These are phyloP conservation scores for Penicillium robsamsonii DNA, from an alignment of 495 filamentous ascomycete genomes.

Conservation along the genomic window DNA sequence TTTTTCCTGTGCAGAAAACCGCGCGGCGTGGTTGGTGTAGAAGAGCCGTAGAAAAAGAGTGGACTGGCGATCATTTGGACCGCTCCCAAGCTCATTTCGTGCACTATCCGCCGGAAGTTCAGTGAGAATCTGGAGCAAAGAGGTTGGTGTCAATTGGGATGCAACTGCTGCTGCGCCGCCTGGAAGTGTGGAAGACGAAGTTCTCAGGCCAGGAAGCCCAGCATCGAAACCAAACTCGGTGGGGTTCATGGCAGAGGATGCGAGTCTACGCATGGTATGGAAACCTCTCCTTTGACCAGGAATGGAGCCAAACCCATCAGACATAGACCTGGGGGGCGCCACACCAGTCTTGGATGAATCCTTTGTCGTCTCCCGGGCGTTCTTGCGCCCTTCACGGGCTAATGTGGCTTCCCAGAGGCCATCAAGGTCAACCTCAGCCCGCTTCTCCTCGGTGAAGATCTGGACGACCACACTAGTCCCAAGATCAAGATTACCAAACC, in stretches of 20 bases:
- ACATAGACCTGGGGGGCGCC: slow-evolving; percentile 18
- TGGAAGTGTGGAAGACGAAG: not conserved
- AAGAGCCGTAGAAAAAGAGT: slow-evolving; percentile 52
- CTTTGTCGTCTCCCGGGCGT: slow-evolving; percentile 19
- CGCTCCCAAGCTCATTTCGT: slow-evolving; percentile 38
- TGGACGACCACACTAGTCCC: slow-evolving; percentile 78
- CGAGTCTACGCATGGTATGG: slow-evolving; percentile 20
- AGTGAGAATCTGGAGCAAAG: slow-evolving; percentile 39
- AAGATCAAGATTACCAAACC: slow-evolving; percentile 64
- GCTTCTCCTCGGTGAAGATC: slow-evolving; percentile 82
- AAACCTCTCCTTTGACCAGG: slow-evolving; percentile 23
- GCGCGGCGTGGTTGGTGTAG: slow-evolving; percentile 32
- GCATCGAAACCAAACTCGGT: not conserved
- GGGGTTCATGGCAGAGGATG: slow-evolving; percentile 6
- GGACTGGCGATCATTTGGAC: slow-evolving; percentile 40
- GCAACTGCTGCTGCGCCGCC: slow-evolving; percentile 6
- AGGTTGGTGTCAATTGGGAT: slow-evolving; percentile 14
- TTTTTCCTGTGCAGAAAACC: slow-evolving; percentile 29
- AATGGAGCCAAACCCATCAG: slow-evolving; percentile 19
- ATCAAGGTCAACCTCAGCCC: slow-evolving; percentile 81
- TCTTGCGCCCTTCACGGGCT: slow-evolving; percentile 39
- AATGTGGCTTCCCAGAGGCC: slow-evolving; percentile 65
- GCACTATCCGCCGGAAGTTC: slow-evolving; percentile 31
- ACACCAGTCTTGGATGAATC: slow-evolving; percentile 13
- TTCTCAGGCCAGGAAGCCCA: slow-evolving; percentile 1